These are phyloP conservation scores for Sechiopsis laciniata DNA, from an alignment of 306 rosid species.

Conservation along the genomic window DNA sequence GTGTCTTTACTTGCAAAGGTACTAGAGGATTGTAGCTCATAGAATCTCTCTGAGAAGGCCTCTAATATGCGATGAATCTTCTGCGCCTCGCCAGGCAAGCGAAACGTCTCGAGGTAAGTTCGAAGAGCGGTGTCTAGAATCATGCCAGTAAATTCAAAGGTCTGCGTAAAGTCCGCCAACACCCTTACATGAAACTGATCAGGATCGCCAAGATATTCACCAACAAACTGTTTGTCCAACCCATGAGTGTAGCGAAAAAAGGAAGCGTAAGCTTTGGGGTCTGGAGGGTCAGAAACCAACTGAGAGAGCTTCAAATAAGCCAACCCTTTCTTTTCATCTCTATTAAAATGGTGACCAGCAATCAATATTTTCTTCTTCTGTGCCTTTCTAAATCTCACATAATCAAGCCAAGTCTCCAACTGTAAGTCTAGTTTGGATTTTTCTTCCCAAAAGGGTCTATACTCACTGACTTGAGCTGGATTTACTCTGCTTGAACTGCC, in stretches of 20 bases:
- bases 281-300: conserved; percentile 65
- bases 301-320: conserved; percentile 62
- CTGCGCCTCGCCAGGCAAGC: conserved; percentile 87
- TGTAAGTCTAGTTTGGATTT: conserved; percentile 38
- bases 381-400: conserved; percentile 49
- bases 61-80: conserved; percentile 80
- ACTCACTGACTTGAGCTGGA: conserved; percentile 41
- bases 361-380: conserved; percentile 63
- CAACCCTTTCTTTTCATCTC: conserved; percentile 82
- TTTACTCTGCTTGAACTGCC: conserved; percentile 35
- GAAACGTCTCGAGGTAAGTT: conserved; percentile 65
- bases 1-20: conserved; percentile 70
- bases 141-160: conserved; percentile 71
- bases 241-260: conserved; percentile 74
- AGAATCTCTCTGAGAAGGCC: conserved; percentile 68
- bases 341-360: conserved; percentile 74
- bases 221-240: conserved; percentile 61
- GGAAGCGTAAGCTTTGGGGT: conserved; percentile 56
- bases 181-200: conserved; percentile 60
- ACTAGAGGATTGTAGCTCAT: conserved; percentile 54
- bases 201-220: conserved; percentile 91
- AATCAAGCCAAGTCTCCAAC: conserved; percentile 47
- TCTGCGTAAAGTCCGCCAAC: conserved; percentile 61
- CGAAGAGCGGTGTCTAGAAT: conserved; percentile 68
- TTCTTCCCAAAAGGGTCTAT: conserved; percentile 71